phyloP scores from a whole-genome alignment of 805 yeast genomes.

The Cyberlindnera saturnus region DNA sequence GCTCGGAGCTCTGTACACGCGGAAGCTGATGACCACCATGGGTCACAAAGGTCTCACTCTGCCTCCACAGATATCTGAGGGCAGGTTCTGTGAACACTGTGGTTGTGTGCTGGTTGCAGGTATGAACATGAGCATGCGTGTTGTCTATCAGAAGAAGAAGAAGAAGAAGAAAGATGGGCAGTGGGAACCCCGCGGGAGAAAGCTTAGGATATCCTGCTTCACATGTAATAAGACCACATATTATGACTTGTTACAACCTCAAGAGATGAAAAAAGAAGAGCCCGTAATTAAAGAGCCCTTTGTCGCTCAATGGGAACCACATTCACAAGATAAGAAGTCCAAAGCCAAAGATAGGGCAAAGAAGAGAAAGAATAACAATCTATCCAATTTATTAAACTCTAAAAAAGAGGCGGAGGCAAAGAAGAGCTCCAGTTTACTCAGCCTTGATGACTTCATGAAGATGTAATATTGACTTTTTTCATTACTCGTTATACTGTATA shows the following conservation, averaged over 20 bases:
- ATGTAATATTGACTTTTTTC: neutral
- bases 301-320: constrained; percentile 23
- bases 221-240: constrained; percentile 20
- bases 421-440: constrained; percentile 30
- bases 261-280: neutral
- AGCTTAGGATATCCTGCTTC: constrained; percentile 23
- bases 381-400: constrained; percentile 34
- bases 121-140: constrained; percentile 21
- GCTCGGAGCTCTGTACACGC: constrained; percentile 20
- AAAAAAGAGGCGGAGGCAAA: constrained; percentile 34
- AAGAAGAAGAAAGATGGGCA: neutral
- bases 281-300: constrained; percentile 7
- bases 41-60: constrained; percentile 21
- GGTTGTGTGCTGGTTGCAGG: constrained; percentile 25
- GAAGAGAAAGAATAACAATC: constrained; percentile 40
- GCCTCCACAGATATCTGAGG: constrained; percentile 4
- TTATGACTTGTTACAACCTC: constrained; percentile 13
- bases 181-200: constrained; percentile 15
- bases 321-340: constrained; percentile 9
- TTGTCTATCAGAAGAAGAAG: constrained; percentile 3
- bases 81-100: constrained; percentile 13
- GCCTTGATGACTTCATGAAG: constrained; percentile 46
- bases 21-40: constrained; percentile 24
- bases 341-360: constrained; percentile 36
- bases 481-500: neutral